Evolutionary conservation across 208 protist species (phyloP).

Genomic region (Tritrichomonas foetus): DNA sequence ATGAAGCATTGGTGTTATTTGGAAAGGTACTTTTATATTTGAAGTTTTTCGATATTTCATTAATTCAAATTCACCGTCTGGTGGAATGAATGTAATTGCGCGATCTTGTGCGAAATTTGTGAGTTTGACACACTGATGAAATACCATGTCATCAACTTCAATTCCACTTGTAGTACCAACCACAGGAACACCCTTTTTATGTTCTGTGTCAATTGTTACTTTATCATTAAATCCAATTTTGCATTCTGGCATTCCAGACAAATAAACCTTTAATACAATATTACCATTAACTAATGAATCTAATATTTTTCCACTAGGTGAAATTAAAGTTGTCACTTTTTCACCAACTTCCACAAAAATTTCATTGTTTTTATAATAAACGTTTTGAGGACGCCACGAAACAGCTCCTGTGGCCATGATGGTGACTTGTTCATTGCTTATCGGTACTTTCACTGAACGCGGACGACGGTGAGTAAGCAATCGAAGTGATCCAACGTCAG

Average conservation of each 20-base stretch:
- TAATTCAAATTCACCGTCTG: slow-evolving; percentile 84
- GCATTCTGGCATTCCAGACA: slow-evolving; percentile 96
- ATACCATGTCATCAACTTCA: slow-evolving; percentile 81
- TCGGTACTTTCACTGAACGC: background rate
- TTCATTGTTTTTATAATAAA: slow-evolving; percentile 88
- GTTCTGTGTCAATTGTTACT: slow-evolving; percentile 39
- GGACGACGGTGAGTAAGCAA: background rate
- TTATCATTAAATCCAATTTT: slow-evolving; percentile 72
- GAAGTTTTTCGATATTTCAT: slow-evolving; percentile 74
- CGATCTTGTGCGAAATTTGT: slow-evolving; percentile 78
- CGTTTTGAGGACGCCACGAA: background rate
- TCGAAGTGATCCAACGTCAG: background rate
- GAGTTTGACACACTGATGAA: slow-evolving; percentile 94
- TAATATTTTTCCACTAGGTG: slow-evolving; percentile 61
- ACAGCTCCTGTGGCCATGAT: background rate
- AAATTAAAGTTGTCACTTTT: slow-evolving; percentile 86
- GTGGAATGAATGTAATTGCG: slow-evolving; percentile 64
- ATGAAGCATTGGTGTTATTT: background rate
- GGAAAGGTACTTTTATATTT: background rate
- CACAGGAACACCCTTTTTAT: slow-evolving; percentile 3
- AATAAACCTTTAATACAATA: slow-evolving; percentile 85
- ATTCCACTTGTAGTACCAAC: slow-evolving; percentile 52
- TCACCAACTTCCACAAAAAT: slow-evolving; percentile 96
- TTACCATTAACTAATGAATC: slow-evolving; percentile 60
- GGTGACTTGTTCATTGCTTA: background rate